phyloP scores from a whole-genome alignment of 345 rosid genomes.

The Syzygium aromaticum region DNA sequence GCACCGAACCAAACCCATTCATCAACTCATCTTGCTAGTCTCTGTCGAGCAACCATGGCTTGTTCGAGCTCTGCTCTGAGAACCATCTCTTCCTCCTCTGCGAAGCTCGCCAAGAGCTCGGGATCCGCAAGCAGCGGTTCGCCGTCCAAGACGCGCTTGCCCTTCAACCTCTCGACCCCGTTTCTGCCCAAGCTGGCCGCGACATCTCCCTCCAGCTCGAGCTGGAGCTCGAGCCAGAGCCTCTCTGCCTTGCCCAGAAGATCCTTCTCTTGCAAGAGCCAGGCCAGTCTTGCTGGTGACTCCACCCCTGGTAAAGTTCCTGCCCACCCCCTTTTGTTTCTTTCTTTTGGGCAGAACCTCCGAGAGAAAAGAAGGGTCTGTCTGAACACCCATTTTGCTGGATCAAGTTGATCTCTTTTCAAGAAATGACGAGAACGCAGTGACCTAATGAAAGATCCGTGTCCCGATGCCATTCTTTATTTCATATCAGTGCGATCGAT shows the following conservation, averaged over 20 bases:
- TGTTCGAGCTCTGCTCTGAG: constrained; percentile 16
- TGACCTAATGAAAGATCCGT: background rate
- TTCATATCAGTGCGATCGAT: background rate
- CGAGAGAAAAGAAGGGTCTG: background rate
- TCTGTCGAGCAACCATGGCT: constrained; percentile 16
- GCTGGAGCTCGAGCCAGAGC: background rate
- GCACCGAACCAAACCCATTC: background rate
- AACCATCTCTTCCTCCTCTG: constrained; percentile 13
- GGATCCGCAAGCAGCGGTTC: constrained; percentile 8
- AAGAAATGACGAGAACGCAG: background rate
- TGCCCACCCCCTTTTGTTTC: too few relatives aligned
- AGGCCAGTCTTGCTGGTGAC: constrained; percentile 20
- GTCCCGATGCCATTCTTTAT: background rate
- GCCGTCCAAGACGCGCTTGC: background rate
- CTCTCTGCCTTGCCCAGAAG: constrained; percentile 4
- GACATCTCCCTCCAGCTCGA: background rate
- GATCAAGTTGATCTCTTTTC: background rate
- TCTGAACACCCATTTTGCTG: background rate
- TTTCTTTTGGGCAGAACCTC: background rate
- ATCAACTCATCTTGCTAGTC: background rate
- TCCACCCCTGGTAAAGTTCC: constrained; percentile 16
- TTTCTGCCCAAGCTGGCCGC: constrained; percentile 1
- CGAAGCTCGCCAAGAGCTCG: constrained; percentile 3
- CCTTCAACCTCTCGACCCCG: constrained; percentile 7
- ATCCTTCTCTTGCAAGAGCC: constrained; percentile 42